Evolutionary conservation across 441 rosid genomes (phyloP).

Genomic region (Francoa sonchifolia): DNA sequence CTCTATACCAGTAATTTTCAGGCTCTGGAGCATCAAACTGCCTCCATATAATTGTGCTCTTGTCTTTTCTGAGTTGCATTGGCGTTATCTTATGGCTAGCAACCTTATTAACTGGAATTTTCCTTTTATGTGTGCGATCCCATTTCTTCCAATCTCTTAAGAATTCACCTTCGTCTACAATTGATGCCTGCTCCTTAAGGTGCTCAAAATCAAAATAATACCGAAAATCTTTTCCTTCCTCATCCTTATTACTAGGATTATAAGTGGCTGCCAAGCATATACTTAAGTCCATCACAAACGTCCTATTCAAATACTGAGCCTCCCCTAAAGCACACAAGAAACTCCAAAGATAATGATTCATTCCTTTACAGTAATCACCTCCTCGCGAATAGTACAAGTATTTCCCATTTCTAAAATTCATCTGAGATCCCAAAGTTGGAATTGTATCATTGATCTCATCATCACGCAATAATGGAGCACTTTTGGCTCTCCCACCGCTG

Average conservation of each 20-base stretch:
- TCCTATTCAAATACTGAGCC: constrained; percentile 82
- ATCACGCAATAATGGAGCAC: constrained; percentile 25
- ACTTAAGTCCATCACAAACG: constrained; percentile 82
- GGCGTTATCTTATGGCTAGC: constrained; percentile 52
- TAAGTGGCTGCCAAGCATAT: constrained; percentile 61
- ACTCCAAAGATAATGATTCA: constrained; percentile 96
- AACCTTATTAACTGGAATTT: constrained; percentile 58
- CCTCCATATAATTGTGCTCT: constrained; percentile 68
- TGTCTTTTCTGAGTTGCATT: constrained; percentile 59
- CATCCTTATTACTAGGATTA: constrained; percentile 53
- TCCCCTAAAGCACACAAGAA: constrained; percentile 93
- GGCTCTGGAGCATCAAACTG: constrained; percentile 86
- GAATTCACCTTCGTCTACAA: constrained; percentile 75
- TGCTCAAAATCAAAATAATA: constrained; percentile 94
- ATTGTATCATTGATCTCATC: constrained; percentile 87
- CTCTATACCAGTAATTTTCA: constrained; percentile 89
- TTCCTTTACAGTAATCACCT: constrained; percentile 89
- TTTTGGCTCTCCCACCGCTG: constrained; percentile 23
- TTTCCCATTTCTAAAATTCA: constrained; percentile 59
- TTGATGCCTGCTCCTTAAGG: constrained; percentile 64
- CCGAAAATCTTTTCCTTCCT: constrained; percentile 85
- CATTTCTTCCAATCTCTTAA: constrained; percentile 68
- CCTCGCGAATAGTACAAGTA: constrained; percentile 83
- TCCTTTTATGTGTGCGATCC: constrained; percentile 54
- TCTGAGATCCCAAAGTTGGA: constrained; percentile 55